A percentile compares a stretch with the other conserved stretches of the same genome.
These are phyloP conservation scores for Boletellus deceptivus DNA, from an alignment of 1,284 basidiomycete species.

Conservation along the genomic window DNA sequence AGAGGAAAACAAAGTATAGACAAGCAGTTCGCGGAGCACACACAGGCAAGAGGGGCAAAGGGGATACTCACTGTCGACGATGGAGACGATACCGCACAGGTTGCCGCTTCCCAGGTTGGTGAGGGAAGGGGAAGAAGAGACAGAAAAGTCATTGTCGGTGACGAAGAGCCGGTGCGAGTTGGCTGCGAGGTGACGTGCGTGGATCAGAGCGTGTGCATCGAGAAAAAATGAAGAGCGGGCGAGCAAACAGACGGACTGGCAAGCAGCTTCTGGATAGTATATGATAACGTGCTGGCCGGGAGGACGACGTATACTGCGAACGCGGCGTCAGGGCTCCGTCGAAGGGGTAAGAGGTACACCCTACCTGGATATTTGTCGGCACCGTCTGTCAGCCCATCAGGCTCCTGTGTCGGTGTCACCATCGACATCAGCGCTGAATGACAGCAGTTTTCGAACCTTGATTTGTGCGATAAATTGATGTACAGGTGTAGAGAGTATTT, in stretches of 20 bases:
- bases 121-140: constrained; percentile 43
- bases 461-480: constrained; percentile 66
- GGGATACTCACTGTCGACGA: constrained; percentile 62
- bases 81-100: constrained; percentile 71
- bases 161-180: constrained; percentile 75
- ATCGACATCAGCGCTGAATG: not conserved
- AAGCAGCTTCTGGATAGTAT: constrained; percentile 72
- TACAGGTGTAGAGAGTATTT: constrained; percentile 62
- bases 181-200: constrained; percentile 40
- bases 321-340: not conserved
- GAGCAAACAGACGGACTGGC: constrained; percentile 54
- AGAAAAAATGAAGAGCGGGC: no score
- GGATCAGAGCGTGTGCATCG: not conserved
- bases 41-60: not conserved
- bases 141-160: constrained; percentile 50
- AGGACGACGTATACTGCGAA: constrained; percentile 68
- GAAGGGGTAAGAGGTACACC: constrained; percentile 2
- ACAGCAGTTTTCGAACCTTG: constrained; percentile 46
- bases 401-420: constrained; percentile 42
- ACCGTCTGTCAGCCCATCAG: constrained; percentile 68
- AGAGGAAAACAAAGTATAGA: not conserved
- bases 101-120: constrained; percentile 41
- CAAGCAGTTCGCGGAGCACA: not conserved
- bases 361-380: constrained; percentile 71
- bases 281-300: constrained; percentile 57